Evolutionary conservation across 352 stramenopile species (phyloP).

Genomic region (Phytopythium kandeliae): DNA sequence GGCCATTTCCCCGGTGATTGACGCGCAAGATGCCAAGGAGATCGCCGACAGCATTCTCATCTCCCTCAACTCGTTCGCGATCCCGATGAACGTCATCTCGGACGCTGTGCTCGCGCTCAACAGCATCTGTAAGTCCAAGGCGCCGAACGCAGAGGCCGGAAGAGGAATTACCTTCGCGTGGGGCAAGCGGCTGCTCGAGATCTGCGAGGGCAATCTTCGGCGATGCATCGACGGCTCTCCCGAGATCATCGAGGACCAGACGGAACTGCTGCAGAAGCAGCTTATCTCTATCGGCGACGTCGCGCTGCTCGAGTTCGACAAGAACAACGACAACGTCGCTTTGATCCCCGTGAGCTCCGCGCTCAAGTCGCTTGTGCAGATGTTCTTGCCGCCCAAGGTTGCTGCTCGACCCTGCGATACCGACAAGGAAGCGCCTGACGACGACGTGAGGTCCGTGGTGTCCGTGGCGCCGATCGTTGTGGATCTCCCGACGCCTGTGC

Average conservation of each 20-base stretch:
- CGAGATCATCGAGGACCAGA: slow-evolving; percentile 46
- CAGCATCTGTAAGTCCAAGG: slow-evolving; percentile 76
- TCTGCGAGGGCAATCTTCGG: slow-evolving; percentile 58
- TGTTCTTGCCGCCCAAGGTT: slow-evolving; percentile 73
- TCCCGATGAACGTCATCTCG: slow-evolving; percentile 72
- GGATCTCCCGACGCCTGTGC: slow-evolving; percentile 59
- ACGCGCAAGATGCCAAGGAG: slow-evolving; percentile 64
- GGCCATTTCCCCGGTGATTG: slow-evolving; percentile 62
- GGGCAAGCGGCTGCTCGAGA: slow-evolving; percentile 53
- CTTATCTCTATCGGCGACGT: slow-evolving; percentile 79
- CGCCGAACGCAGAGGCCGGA: slow-evolving; percentile 40
- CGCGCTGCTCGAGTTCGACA: slow-evolving; percentile 71
- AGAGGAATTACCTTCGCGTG: slow-evolving; percentile 60
- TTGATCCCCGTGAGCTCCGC: slow-evolving; percentile 44
- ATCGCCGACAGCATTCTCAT: slow-evolving; percentile 70
- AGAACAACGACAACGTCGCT: slow-evolving; percentile 63
- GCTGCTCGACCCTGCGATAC: slow-evolving; percentile 16
- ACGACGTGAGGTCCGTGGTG: slow-evolving; percentile 9
- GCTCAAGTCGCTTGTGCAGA: slow-evolving; percentile 62
- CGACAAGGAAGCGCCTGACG: slow-evolving; percentile 14
- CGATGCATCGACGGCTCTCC: slow-evolving; percentile 54
- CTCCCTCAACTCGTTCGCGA: slow-evolving; percentile 69
- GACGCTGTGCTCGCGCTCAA: slow-evolving; percentile 69
- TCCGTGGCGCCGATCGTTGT: slow-evolving; percentile 7
- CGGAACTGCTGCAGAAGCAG: slow-evolving; percentile 63